Conservation (phyloP, 23 red algal genomes). For the Gracilaria domingensis region DNA sequence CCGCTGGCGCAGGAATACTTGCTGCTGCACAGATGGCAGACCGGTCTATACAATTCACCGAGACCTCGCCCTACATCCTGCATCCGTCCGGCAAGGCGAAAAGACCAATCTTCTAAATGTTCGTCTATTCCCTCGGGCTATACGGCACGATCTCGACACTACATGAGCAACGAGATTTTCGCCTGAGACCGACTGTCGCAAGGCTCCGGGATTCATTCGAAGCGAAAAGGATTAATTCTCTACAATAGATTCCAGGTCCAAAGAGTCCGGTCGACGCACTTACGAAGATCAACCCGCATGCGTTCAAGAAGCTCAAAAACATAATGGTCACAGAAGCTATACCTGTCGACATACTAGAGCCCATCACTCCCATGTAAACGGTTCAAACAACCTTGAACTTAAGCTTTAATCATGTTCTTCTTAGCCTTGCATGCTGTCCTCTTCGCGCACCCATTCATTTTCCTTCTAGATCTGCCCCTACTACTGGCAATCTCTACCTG, state of each 20-base stretch:
- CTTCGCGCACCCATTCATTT: too few species aligned
- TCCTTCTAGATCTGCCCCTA: too few species aligned
- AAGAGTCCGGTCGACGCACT: not conserved
- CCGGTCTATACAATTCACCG: not conserved
- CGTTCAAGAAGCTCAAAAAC: not conserved
- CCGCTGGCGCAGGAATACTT: constrained; percentile 5
- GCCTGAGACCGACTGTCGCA: constrained; percentile 5
- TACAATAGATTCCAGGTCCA: not conserved
- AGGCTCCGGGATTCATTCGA: constrained; percentile 16
- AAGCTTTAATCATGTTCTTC: too few species aligned
- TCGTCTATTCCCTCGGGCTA: constrained; percentile 1
- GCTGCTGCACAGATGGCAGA: not conserved
- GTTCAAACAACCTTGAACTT: too few species aligned
- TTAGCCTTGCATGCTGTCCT: too few species aligned
- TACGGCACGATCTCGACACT: not conserved
- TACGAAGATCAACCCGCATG: not conserved
- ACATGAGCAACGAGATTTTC: constrained; percentile 3
- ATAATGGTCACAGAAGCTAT: not conserved
- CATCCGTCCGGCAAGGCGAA: not conserved
- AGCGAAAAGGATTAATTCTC: not conserved
- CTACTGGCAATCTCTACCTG: too few species aligned
- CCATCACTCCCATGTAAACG: too few species aligned
- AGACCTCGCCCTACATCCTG: not conserved
- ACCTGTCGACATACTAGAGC: not conserved
- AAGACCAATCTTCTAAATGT: not conserved